A percentile compares a stretch with the other conserved stretches of the same genome.
Evolutionary conservation across 768 basidiomycete species (phyloP).

Genomic region (Piloderma croceum): DNA sequence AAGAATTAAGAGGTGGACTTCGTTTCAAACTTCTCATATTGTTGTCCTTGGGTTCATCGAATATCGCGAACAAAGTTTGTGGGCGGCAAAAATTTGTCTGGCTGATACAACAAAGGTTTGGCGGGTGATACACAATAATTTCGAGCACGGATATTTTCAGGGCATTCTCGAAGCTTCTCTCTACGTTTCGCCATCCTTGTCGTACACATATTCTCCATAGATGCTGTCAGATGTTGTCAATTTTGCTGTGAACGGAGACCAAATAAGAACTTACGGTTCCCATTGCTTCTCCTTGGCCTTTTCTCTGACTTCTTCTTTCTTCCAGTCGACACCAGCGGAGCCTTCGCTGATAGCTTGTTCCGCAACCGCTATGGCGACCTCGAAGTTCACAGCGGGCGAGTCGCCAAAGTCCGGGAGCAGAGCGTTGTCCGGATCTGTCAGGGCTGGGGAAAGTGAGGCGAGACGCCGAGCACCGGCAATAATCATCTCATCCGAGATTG

Average conservation of each 20-base stretch:
- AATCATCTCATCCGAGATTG: slow-evolving; percentile 82
- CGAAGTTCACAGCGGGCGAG: slow-evolving; percentile 68
- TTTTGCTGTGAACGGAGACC: too few relatives aligned
- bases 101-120: too few relatives aligned
- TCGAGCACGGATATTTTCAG: too few relatives aligned
- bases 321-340: slow-evolving; percentile 53
- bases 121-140: too few relatives aligned
- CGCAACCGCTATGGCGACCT: slow-evolving; percentile 78
- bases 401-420: slow-evolving; percentile 76
- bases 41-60: too few relatives aligned
- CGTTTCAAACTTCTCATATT: too few relatives aligned
- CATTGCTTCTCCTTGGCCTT: slow-evolving; percentile 49
- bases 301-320: slow-evolving; percentile 48
- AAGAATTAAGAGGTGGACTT: too few relatives aligned
- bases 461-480: slow-evolving; percentile 73
- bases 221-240: too few relatives aligned
- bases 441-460: slow-evolving; percentile 69
- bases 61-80: too few relatives aligned
- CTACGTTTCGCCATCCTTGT: slow-evolving; percentile 45
- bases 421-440: slow-evolving; percentile 57
- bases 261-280: too few relatives aligned
- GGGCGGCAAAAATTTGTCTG: too few relatives aligned
- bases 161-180: too few relatives aligned
- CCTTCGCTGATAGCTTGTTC: slow-evolving; percentile 76
- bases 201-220: slow-evolving; percentile 62